Evolutionary conservation across 768 basidiomycete genomes (phyloP).

Genomic region (Macrolepiota albuminosa): DNA sequence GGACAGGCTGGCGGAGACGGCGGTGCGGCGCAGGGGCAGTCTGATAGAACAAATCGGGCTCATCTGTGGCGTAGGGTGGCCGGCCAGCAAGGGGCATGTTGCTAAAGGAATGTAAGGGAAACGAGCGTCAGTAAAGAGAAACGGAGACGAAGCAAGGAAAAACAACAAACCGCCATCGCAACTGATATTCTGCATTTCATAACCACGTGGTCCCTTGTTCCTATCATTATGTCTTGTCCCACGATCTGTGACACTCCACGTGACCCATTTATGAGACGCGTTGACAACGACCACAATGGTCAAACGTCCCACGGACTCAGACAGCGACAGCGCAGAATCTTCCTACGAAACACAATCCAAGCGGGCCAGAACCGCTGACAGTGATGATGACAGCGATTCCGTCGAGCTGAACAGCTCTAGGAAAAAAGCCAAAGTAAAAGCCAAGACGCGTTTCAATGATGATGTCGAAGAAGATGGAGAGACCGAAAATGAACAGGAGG

Average conservation of each 20-base stretch:
- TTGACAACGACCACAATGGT: slow-evolving; percentile 33
- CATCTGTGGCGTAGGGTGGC: slow-evolving; percentile 67
- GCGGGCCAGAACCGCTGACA: slow-evolving; percentile 27
- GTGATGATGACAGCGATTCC: slow-evolving; percentile 18
- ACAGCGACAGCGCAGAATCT: slow-evolving; percentile 40
- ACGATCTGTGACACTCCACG: not conserved
- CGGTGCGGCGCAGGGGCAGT: slow-evolving; percentile 35
- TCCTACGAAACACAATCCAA: slow-evolving; percentile 23
- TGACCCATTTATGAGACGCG: not conserved
- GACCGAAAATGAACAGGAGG: slow-evolving; percentile 46
- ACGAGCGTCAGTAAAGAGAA: slow-evolving; percentile 14
- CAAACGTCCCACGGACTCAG: slow-evolving; percentile 44
- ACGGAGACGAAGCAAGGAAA: not conserved
- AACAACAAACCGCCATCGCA: not conserved
- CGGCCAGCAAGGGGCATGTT: slow-evolving; percentile 52
- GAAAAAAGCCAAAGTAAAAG: slow-evolving; percentile 18
- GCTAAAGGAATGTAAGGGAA: slow-evolving; percentile 15
- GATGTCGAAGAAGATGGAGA: slow-evolving; percentile 25
- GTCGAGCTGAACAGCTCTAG: slow-evolving; percentile 16
- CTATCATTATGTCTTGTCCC: not conserved
- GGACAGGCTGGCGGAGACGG: slow-evolving; percentile 40
- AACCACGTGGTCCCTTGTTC: slow-evolving; percentile 6
- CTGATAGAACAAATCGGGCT: slow-evolving; percentile 58
- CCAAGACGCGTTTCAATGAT: slow-evolving; percentile 30
- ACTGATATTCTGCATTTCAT: not conserved